Evolutionary conservation across 2,329 filamentous ascomycete genomes (phyloP).

Genomic region (Ophiostoma novo-ulmi): DNA sequence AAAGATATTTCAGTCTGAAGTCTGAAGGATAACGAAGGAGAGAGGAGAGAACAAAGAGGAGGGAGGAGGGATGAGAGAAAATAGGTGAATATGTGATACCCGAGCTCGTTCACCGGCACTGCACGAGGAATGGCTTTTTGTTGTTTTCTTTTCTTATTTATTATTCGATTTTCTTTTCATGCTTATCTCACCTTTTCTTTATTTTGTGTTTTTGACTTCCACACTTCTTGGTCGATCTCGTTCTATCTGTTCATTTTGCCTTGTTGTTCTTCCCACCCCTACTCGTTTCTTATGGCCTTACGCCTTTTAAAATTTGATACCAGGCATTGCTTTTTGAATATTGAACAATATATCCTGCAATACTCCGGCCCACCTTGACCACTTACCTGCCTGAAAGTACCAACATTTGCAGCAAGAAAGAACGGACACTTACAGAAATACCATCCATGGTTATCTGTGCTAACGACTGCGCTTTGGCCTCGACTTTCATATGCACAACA

Average conservation of each 20-base stretch:
- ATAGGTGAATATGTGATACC: constrained; percentile 27
- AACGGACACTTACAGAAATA: background rate
- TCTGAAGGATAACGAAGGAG: constrained; percentile 11
- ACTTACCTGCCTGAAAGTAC: background rate
- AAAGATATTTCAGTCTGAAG: background rate
- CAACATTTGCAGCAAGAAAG: background rate
- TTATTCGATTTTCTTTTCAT: constrained; percentile 20
- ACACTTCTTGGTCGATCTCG: background rate
- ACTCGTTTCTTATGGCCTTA: constrained; percentile 11
- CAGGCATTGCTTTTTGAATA: constrained; percentile 12
- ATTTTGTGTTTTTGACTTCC: background rate
- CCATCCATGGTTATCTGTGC: background rate
- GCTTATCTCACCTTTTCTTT: constrained; percentile 7
- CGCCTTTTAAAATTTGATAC: constrained; percentile 21
- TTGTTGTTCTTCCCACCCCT: constrained; percentile 7
- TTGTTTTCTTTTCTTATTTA: constrained; percentile 21
- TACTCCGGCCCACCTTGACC: background rate
- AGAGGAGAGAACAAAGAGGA: background rate
- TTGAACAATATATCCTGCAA: background rate
- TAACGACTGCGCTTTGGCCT: background rate
- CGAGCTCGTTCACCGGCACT: constrained; percentile 26
- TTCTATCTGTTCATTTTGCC: background rate
- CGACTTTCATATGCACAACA: background rate
- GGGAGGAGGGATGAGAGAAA: constrained; percentile 18
- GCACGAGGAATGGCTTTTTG: constrained; percentile 25